Evolutionary conservation across 306 rosid genomes (phyloP).

Genomic region (Mimosa bimucronata): DNA sequence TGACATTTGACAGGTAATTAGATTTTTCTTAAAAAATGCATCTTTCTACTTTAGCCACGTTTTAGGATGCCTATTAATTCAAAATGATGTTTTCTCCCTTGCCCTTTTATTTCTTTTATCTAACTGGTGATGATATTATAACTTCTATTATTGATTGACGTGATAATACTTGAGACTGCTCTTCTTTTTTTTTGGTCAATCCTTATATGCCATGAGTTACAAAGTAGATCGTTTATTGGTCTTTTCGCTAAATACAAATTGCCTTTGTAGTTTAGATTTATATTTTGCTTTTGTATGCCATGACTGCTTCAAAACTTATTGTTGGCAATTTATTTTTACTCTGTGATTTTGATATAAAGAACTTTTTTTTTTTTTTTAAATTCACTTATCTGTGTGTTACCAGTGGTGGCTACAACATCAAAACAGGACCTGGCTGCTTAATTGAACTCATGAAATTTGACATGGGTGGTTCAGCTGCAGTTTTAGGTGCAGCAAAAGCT

Average conservation of each 20-base stretch:
- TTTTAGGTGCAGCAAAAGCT: slow-evolving; percentile 94
- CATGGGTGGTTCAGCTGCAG: slow-evolving; percentile 96
- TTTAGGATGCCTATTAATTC: slow-evolving; percentile 7
- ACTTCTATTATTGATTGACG: slow-evolving; percentile 23
- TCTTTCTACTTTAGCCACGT: slow-evolving; percentile 24
- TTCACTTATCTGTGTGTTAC: slow-evolving; percentile 28
- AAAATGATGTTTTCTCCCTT: slow-evolving; percentile 10
- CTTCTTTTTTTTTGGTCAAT: background rate
- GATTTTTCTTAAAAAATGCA: background rate
- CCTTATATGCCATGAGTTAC: background rate
- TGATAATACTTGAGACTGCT: slow-evolving; percentile 5
- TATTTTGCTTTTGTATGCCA: background rate
- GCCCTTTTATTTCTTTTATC: background rate
- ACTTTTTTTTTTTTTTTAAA: background rate
- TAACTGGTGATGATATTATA: slow-evolving; percentile 22
- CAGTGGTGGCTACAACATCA: slow-evolving; percentile 98
- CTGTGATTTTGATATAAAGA: background rate
- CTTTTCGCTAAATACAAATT: background rate
- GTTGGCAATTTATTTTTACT: background rate
- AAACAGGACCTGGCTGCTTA: slow-evolving; percentile 87
- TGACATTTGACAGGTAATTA: slow-evolving; percentile 86
- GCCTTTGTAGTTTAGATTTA: background rate
- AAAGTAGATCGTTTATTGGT: background rate
- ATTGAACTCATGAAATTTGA: slow-evolving; percentile 89
- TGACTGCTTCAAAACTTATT: background rate